Evolutionary conservation across 164 flowering plant species (phyloP), one percentile per base, ranked within the genome.

Genomic region (Cinnamomum chago): DNA sequence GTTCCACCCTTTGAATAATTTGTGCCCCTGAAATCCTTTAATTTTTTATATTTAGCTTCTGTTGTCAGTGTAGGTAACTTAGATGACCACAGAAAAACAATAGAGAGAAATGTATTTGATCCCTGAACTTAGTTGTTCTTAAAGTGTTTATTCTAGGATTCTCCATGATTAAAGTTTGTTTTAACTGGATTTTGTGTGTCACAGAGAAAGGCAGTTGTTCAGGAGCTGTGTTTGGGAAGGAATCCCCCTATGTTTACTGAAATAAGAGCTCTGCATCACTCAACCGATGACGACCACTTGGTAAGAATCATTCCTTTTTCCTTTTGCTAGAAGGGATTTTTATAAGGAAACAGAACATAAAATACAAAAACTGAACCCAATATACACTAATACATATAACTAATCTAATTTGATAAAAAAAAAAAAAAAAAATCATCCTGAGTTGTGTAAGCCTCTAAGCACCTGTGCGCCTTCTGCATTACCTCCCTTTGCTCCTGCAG

Each of bases 261-360:
- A 35, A 90, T 96, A 78, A 88, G 98, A 84, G 95, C 89, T 79
- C 84, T 86, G 83, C 83, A 81, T 52, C 84, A 91, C n/a, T 73
- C 88, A 65, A 72, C 80, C 58, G 93, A 86, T 73, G 98, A 94
- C 84, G 99, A 96, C 80, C 99, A 96, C 86, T 79, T 96, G 95
- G 99, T 96, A 81, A 50, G 82, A 58, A 40, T 40, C 11, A 40
- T 40, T 40, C 10, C 10, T 40, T 40, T 40, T 40, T 40, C 47
- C 47, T 9, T 40, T 40, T 40, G 11, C 47, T 40, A 40, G 47
- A 40, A 40, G 47, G 9, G 47, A 40, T 40, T 40, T 7, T 40
- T 40, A 1, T 40, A 40, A 40, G 47, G 47, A 40, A 9, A 40
- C 47, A 0, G 47, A 40, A 40, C 47, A 40, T 5, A 40, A 40